Evolutionary conservation across 108 stramenopile genomes (phyloP).

Genomic region (Mediolabrus comicus): DNA sequence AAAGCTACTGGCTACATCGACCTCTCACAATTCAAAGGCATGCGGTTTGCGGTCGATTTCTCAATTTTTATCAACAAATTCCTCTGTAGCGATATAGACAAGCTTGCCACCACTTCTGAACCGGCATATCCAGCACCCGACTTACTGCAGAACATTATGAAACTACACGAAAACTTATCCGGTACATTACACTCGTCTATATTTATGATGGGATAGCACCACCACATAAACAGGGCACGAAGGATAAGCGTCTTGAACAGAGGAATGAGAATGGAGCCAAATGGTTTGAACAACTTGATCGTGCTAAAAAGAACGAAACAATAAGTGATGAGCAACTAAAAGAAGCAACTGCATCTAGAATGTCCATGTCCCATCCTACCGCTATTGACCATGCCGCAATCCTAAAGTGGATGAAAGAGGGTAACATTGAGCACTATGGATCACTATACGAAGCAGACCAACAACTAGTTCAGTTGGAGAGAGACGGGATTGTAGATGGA

Average conservation of each 20-base stretch:
- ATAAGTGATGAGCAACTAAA: neutral
- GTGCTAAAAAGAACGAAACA: neutral
- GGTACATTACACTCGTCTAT: conserved; percentile 6
- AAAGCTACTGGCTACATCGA: too few species aligned
- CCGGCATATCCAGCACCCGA: neutral
- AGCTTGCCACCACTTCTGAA: too few species aligned
- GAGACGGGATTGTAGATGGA: conserved; percentile 1
- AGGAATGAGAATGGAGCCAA: neutral
- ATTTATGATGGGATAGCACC: conserved; percentile 12
- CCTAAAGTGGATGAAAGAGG: neutral
- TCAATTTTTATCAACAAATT: too few species aligned
- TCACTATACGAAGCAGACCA: conserved; percentile 9
- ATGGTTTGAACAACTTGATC: neutral
- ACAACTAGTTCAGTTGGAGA: neutral
- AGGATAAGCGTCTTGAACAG: neutral
- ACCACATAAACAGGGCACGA: neutral
- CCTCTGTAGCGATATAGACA: too few species aligned
- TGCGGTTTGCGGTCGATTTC: too few species aligned
- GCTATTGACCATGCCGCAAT: neutral
- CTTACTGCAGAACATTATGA: neutral
- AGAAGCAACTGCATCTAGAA: too few species aligned
- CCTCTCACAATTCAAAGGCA: too few species aligned
- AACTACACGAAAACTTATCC: neutral
- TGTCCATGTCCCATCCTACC: too few species aligned
- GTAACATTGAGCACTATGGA: neutral